Percentiles rank a stretch among this genome's conserved stretches.
Evolutionary conservation across 257 asterid species (phyloP).

Genomic region (Fraxinus excelsior): DNA sequence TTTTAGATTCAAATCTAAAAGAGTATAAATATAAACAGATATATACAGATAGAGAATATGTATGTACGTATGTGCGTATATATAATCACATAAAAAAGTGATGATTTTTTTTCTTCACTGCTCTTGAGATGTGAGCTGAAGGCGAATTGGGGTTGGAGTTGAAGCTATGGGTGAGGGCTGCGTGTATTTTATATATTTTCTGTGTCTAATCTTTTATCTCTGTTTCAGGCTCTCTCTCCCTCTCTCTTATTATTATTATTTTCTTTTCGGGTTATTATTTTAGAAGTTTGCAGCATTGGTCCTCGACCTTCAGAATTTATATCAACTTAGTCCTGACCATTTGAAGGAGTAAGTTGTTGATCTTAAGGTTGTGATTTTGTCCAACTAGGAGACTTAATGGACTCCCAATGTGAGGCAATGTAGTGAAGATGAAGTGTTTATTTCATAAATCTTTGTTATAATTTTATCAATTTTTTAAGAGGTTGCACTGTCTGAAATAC

Average conservation of each 20-base stretch:
- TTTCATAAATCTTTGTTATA: no score
- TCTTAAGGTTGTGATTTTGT: no score
- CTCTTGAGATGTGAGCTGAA: constrained; percentile 30
- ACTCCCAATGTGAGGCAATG: no score
- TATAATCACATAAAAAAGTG: constrained; percentile 3
- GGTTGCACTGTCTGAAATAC: no score
- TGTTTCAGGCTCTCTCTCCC: constrained; percentile 31
- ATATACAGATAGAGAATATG: neutral
- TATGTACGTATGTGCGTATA: constrained; percentile 1
- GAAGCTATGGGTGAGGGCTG: neutral
- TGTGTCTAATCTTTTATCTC: constrained; percentile 51
- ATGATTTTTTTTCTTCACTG: constrained; percentile 2
- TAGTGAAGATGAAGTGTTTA: no score
- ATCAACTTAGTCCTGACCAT: neutral
- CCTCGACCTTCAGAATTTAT: neutral
- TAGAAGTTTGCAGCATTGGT: neutral
- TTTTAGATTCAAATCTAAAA: constrained; percentile 23
- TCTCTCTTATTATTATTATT: no score
- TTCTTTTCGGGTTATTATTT: neutral
- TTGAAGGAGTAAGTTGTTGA: neutral
- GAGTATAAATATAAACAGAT: constrained; percentile 6
- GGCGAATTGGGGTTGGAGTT: constrained; percentile 22
- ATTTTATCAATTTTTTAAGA: no score
- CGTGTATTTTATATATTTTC: constrained; percentile 12
- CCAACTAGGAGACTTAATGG: no score